A percentile compares a stretch with the other conserved stretches of the same genome.
phyloP scores from a whole-genome alignment of 148 eudicot genomes.

The Silene uniflora region DNA sequence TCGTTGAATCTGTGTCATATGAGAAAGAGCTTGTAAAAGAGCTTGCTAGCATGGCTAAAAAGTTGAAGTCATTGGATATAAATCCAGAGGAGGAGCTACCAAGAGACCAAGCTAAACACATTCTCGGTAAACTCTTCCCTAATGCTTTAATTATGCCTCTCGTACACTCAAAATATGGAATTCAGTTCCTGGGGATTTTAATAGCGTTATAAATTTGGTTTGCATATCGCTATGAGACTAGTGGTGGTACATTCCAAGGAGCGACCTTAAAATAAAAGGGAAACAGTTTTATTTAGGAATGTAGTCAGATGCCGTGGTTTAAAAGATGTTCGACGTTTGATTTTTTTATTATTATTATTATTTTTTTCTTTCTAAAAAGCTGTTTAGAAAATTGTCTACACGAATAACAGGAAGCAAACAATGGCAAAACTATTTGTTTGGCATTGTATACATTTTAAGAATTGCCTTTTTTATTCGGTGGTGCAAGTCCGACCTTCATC shows the following conservation, averaged over 20 bases:
- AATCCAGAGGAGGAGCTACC: slow-evolving; percentile 58
- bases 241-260: neutral
- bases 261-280: neutral
- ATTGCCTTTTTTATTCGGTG: too few relatives aligned
- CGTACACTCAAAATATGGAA: neutral
- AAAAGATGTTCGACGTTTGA: too few relatives aligned
- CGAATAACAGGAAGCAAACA: too few relatives aligned
- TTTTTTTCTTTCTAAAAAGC: too few relatives aligned
- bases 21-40: slow-evolving; percentile 81
- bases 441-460: too few relatives aligned
- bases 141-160: neutral
- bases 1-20: slow-evolving; percentile 42
- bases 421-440: too few relatives aligned
- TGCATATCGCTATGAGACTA: neutral
- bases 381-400: neutral
- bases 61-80: slow-evolving; percentile 53
- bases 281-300: neutral
- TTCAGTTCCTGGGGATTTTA: neutral
- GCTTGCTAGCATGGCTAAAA: slow-evolving; percentile 55
- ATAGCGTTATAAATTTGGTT: neutral
- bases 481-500: too few relatives aligned
- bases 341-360: too few relatives aligned
- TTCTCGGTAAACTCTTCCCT: slow-evolving; percentile 49
- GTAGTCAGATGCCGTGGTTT: too few relatives aligned
- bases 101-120: slow-evolving; percentile 42